Percentiles rank a stretch among this genome's conserved stretches.
Conservation (phyloP, 2,329 filamentous ascomycete genomes). For the Pezicula rhizophila region DNA sequence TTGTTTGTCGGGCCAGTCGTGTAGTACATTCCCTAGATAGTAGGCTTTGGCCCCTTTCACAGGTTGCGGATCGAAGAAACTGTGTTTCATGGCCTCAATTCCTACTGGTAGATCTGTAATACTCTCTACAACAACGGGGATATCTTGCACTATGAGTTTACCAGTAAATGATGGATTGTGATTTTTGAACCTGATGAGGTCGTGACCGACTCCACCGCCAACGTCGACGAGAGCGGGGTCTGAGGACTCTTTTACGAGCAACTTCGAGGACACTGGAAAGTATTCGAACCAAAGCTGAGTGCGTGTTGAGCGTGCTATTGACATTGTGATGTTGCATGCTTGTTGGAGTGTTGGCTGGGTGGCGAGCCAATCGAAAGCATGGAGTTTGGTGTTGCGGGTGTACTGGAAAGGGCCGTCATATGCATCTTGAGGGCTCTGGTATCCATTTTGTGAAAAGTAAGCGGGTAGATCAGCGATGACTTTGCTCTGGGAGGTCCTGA, state of each 20-base stretch:
- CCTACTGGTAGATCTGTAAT: constrained; percentile 13
- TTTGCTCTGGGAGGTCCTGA: no score
- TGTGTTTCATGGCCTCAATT: constrained; percentile 27
- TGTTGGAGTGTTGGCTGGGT: constrained; percentile 7
- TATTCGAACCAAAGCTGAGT: constrained; percentile 6
- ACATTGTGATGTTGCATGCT: constrained; percentile 11
- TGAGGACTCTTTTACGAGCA: background rate
- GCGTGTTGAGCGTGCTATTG: background rate
- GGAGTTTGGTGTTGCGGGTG: constrained; percentile 6
- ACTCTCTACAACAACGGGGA: constrained; percentile 27
- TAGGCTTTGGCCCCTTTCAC: constrained; percentile 32
- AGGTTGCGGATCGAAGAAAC: constrained; percentile 35
- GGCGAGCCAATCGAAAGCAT: constrained; percentile 11
- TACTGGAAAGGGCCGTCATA: constrained; percentile 12
- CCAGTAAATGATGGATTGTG: constrained; percentile 14
- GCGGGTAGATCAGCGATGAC: constrained; percentile 3
- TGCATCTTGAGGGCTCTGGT: constrained; percentile 7
- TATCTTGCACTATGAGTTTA: constrained; percentile 20
- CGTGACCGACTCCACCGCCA: constrained; percentile 13
- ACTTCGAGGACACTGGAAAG: constrained; percentile 2
- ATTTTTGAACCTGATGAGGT: constrained; percentile 21
- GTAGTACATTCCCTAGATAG: constrained; percentile 26
- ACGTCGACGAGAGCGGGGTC: constrained; percentile 8
- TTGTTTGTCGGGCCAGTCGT: constrained; percentile 26
- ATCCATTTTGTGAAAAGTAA: constrained; percentile 7